Base-by-base conservation (phyloP, 805 yeast genomes). In the Candida nanaspora region DNA sequence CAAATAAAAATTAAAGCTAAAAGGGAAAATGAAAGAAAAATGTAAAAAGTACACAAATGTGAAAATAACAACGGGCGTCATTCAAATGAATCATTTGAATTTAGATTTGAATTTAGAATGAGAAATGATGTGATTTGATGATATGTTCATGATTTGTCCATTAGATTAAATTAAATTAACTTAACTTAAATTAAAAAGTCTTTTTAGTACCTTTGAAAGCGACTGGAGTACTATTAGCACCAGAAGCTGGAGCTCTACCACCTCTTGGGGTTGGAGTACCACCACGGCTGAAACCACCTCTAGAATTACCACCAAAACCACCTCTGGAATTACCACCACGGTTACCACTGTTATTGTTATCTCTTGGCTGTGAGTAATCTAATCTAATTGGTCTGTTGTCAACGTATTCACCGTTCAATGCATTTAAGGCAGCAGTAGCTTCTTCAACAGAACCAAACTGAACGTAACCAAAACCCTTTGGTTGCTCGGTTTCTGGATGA, bases 381-480 rank as follows among this genome's bases (percentile, higher is more conserved):
- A 93, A 75, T 76, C 98, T 85, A 57, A 93, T 84, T 46, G 96
- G 78, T 72, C 98, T 82, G 53, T 95, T 95, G 48, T 80, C 88
- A 55, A 93, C 74, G 70, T 80, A 77, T 65, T 82, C 83, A 62
- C 98, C 98, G 64, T 86, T 85, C 68, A 88, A 66, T 43, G 84
- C 89, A 49, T 82, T 87, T 48, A 85, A 69, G 42, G 98, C 98
- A 46, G 80, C 76, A 66, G 82, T 77, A 53, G 98, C 97, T 64
- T 86, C 95, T 35, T 89, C 98, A 49, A 85, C 72, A 44, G 82
- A 74, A 35, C 84, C 72, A 62, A 77, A 91, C 71, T 93, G 98
- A 43, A 91, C 96, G 68, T 93, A 93, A 52, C 98, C 98, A 70
- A 93, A 93, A 53, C 98, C 98, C 79, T 93, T 93, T 66, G 95